These are phyloP conservation scores for Ormosia emarginata DNA, from an alignment of 306 rosid species.

Conservation along the genomic window DNA sequence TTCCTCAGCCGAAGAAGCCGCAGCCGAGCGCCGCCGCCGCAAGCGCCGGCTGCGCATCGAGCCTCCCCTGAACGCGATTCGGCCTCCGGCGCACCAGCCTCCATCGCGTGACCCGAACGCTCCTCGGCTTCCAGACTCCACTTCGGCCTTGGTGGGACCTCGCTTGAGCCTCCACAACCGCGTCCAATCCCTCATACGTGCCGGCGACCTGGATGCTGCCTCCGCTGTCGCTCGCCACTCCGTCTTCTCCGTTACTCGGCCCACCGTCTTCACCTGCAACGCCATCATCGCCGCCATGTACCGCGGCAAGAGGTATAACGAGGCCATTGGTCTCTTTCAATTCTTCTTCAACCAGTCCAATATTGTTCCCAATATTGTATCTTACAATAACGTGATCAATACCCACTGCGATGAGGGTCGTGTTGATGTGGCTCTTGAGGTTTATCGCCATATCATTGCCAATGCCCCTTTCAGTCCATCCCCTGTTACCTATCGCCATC, in stretches of 20 bases:
- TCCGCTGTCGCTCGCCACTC: slow-evolving; percentile 78
- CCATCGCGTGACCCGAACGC: slow-evolving; percentile 78
- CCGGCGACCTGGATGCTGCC: slow-evolving; percentile 86
- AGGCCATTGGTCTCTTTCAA: slow-evolving; percentile 73
- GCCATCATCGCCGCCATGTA: slow-evolving; percentile 95
- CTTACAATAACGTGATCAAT: slow-evolving; percentile 80
- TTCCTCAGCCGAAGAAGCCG: slow-evolving; percentile 95
- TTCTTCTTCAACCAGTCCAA: slow-evolving; percentile 81
- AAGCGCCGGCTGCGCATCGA: slow-evolving; percentile 90
- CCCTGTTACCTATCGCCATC: slow-evolving; percentile 71
- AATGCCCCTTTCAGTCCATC: slow-evolving; percentile 86
- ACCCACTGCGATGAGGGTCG: slow-evolving; percentile 85
- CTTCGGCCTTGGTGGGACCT: slow-evolving; percentile 75
- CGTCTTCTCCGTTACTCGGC: slow-evolving; percentile 79
- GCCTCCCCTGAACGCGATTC: slow-evolving; percentile 83
- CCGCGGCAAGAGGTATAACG: slow-evolving; percentile 69
- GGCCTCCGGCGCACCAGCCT: slow-evolving; percentile 54
- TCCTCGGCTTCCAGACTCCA: slow-evolving; percentile 84
- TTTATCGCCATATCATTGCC: slow-evolving; percentile 64
- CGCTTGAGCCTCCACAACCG: slow-evolving; percentile 89
- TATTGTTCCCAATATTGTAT: slow-evolving; percentile 83
- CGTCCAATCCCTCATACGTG: slow-evolving; percentile 91
- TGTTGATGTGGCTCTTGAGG: slow-evolving; percentile 68
- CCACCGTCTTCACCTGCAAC: slow-evolving; percentile 98
- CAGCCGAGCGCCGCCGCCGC: slow-evolving; percentile 89